phyloP scores from a whole-genome alignment of 305 asterid species.

The Solanum hybrid region DNA sequence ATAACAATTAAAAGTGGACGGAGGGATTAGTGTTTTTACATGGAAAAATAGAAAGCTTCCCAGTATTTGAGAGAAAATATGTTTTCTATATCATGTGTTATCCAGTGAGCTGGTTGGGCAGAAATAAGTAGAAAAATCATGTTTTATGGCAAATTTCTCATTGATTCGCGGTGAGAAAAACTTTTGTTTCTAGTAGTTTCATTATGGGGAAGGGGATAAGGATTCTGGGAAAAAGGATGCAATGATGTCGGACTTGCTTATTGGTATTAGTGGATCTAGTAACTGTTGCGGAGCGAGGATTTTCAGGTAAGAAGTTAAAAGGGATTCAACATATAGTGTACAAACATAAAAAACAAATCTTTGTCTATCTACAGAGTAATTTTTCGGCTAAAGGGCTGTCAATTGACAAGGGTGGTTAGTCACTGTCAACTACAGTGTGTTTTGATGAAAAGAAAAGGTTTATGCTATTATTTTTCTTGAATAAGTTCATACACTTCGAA shows the following conservation, averaged over 20 bases:
- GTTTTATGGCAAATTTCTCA: too few relatives aligned
- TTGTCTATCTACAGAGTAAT: background rate
- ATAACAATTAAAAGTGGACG: too few relatives aligned
- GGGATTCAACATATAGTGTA: background rate
- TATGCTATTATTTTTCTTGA: background rate
- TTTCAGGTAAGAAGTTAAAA: background rate
- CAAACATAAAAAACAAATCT: background rate
- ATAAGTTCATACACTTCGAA: background rate
- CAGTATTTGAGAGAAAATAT: too few relatives aligned
- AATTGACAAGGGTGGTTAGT: background rate
- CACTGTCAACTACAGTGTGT: background rate
- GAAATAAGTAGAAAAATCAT: too few relatives aligned
- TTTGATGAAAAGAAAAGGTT: background rate
- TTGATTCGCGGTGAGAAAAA: too few relatives aligned
- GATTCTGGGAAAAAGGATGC: background rate
- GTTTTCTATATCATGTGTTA: too few relatives aligned
- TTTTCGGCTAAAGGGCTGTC: background rate
- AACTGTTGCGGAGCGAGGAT: background rate
- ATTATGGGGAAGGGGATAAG: background rate
- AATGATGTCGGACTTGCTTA: background rate
- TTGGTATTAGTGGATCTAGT: background rate
- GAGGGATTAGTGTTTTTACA: background rate
- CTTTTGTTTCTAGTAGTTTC: background rate
- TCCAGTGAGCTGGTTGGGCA: too few relatives aligned
- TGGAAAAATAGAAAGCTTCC: background rate